phyloP scores from a whole-genome alignment of 2,329 filamentous ascomycete genomes.

The Pyrenochaeta sp. region DNA sequence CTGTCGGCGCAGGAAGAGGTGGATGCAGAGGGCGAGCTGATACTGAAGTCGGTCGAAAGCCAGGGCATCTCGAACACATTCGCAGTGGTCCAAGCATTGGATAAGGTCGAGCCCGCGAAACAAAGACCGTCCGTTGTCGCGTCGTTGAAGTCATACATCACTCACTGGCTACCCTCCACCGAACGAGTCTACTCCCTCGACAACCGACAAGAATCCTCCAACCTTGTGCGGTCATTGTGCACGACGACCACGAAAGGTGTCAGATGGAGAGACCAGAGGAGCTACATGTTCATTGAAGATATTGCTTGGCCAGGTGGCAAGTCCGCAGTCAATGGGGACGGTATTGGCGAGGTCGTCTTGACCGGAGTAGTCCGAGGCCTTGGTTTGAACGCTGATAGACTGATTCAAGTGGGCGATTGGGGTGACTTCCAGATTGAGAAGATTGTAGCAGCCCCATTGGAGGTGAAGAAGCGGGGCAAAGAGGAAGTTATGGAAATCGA shows the following conservation, averaged over 20 bases:
- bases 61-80: constrained; percentile 95
- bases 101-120: constrained; percentile 81
- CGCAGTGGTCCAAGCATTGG: constrained; percentile 81
- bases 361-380: constrained; percentile 88
- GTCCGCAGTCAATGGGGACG: constrained; percentile 55
- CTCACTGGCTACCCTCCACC: constrained; percentile 90
- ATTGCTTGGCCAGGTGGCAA: constrained; percentile 71
- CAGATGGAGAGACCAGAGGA: constrained; percentile 93
- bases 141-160: constrained; percentile 91
- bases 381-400: constrained; percentile 85
- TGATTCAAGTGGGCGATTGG: constrained; percentile 93
- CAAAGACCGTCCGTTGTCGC: constrained; percentile 76
- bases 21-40: constrained; percentile 82
- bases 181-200: constrained; percentile 92
- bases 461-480: constrained; percentile 65
- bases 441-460: constrained; percentile 78
- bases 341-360: constrained; percentile 69
- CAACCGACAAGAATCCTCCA: constrained; percentile 87
- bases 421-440: constrained; percentile 92
- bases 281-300: constrained; percentile 92
- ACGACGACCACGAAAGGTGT: constrained; percentile 92
- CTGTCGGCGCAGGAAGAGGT: constrained; percentile 85
- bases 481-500: constrained; percentile 75
- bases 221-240: constrained; percentile 89
- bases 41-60: constrained; percentile 86